Evolutionary conservation across 163 green algal genomes (phyloP).

Genomic region (Chlorella variabilis): DNA sequence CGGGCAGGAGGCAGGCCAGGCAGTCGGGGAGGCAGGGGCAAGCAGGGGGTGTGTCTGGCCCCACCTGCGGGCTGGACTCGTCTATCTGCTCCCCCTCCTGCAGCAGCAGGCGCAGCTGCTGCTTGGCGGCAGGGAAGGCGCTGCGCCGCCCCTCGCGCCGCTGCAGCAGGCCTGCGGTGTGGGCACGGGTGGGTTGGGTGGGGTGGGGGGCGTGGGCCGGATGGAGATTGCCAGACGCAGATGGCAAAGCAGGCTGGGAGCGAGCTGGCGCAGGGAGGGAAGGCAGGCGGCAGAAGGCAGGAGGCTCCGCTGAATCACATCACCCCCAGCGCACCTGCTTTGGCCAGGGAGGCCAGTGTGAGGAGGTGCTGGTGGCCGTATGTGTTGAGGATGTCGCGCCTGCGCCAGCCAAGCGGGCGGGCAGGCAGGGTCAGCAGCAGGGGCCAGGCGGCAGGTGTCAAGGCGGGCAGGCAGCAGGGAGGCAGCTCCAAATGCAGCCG

Average conservation of each 20-base stretch:
- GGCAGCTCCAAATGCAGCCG: too few relatives aligned
- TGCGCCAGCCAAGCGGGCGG: background rate
- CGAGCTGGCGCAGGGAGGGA: background rate
- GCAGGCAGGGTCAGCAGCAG: background rate
- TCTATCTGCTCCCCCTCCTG: constrained; percentile 55
- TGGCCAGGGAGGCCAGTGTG: constrained; percentile 77
- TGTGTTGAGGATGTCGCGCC: constrained; percentile 71
- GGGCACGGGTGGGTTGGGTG: background rate
- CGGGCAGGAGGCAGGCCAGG: background rate
- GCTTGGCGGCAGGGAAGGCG: constrained; percentile 62
- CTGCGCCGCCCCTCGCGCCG: constrained; percentile 44
- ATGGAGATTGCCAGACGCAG: too few relatives aligned
- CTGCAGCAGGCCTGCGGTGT: constrained; percentile 55
- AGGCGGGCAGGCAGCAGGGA: too few relatives aligned
- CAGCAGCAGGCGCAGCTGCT: constrained; percentile 69
- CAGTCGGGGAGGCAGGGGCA: background rate
- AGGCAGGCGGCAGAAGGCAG: background rate
- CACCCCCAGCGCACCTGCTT: constrained; percentile 63
- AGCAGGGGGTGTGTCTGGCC: too few relatives aligned
- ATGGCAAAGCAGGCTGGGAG: background rate
- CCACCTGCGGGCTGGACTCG: constrained; percentile 15
- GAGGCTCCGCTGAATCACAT: too few relatives aligned
- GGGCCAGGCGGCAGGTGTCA: too few relatives aligned
- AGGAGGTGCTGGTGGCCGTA: constrained; percentile 90
- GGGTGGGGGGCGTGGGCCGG: too few relatives aligned